Conservation (phyloP, 257 asterid species). For the Thymus mandschuricus region DNA sequence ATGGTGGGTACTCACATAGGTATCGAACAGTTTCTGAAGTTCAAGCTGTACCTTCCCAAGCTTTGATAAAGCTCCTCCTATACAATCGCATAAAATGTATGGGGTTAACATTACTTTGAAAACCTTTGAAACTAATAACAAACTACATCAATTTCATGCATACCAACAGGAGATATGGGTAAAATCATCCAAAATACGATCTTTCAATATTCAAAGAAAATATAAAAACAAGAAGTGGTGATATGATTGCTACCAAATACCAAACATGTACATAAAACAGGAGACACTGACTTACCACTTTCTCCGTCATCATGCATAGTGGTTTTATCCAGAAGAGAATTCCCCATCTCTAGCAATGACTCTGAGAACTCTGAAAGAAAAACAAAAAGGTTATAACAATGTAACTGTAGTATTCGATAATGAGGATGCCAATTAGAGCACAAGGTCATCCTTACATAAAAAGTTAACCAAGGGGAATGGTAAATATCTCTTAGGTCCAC, state of each 20-base stretch:
- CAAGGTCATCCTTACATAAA: neutral
- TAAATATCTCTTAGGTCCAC: conserved; percentile 18
- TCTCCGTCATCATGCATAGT: conserved; percentile 66
- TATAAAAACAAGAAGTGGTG: neutral
- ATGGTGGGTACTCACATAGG: conserved; percentile 63
- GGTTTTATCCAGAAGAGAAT: conserved; percentile 83
- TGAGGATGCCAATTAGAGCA: neutral
- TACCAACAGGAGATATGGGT: conserved; percentile 6
- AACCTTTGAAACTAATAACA: conserved; percentile 11
- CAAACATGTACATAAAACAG: conserved; percentile 14
- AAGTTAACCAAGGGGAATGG: conserved; percentile 8
- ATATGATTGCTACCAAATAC: conserved; percentile 6
- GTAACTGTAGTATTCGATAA: conserved; percentile 14
- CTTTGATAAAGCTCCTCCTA: conserved; percentile 75
- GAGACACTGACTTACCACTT: conserved; percentile 55
- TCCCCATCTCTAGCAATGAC: conserved; percentile 95
- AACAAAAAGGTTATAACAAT: conserved; percentile 13
- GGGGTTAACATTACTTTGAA: conserved; percentile 10
- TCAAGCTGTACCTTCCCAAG: conserved; percentile 86
- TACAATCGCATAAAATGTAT: conserved; percentile 32
- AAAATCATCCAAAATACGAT: neutral
- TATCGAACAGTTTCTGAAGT: conserved; percentile 84
- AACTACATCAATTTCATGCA: conserved; percentile 21
- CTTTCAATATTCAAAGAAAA: neutral
- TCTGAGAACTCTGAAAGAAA: conserved; percentile 83